Base-by-base conservation (phyloP, 2,329 filamentous ascomycete genomes). In the Stagonosporopsis cucurbitacearum region DNA sequence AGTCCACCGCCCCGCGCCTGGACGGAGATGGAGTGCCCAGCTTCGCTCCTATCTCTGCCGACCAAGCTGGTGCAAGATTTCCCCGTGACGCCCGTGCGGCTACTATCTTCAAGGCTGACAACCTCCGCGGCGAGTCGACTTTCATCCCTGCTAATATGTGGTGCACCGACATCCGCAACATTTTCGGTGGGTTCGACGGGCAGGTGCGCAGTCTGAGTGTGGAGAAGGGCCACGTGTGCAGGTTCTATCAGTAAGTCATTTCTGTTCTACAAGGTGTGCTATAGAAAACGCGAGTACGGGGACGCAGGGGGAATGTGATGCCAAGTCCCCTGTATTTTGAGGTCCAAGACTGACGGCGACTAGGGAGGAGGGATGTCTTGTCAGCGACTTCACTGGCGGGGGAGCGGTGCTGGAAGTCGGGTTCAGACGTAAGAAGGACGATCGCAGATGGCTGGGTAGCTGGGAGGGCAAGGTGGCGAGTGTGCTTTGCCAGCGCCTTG, bases 131-230 rank as follows among this genome's bases (percentile, higher is more conserved):
- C 23, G 39, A 44, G 5, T 48, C 39, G 1, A 57, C 54, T 4
- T 57, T 51, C 39, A 12, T 53, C 33, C 54, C 49, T 3, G 44
- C 37, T 0, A 49, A 25, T 13, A 19, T 17, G n/a, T 52, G 39
- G 19, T 57, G 54, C 45, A 50, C 49, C 4, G 36, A 53, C 8
- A 40, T 57, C 7, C 8, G 19, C 15, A 41, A 41, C 12, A 25
- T 57, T 5, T 49, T 49, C 5, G 54, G 54, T 8, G 54, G 48
- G 3, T 57, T 57, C n/a, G 54, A 49, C 4, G 49, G 49, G 1
- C 26, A 36, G 17, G 28, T 53, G 17, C 42, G 22, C 26, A 53
- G 54, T 17, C 30, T 57, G 54, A 53, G 54, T 11, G 49, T 53
- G 0, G 54, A 57, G 54, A 36, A 32, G 26, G 54, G 49, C 17